These are phyloP conservation scores for Wallacemonas sp. DNA, from an alignment of 208 protist genomes.

Conservation along the genomic window DNA sequence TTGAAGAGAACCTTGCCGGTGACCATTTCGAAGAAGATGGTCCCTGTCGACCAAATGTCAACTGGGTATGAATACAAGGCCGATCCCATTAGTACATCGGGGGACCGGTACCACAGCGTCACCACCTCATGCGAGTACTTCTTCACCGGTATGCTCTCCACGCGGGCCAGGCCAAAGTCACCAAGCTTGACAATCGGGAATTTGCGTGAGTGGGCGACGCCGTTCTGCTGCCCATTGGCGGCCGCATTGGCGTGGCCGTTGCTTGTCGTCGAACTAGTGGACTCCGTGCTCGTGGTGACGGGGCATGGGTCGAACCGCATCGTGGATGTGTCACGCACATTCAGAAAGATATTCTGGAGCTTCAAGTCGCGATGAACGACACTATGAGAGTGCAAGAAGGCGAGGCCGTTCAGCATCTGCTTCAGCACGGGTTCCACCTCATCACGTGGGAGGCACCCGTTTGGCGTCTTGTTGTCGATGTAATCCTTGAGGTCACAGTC, in stretches of 20 bases:
- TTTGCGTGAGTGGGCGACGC: background rate
- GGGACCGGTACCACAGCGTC: constrained; percentile 95
- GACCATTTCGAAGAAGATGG: constrained; percentile 94
- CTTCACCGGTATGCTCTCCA: constrained; percentile 91
- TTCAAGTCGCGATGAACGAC: constrained; percentile 93
- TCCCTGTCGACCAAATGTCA: constrained; percentile 94
- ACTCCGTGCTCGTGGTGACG: background rate
- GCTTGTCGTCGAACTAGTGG: background rate
- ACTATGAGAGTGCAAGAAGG: constrained; percentile 71
- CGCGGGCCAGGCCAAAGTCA: constrained; percentile 88
- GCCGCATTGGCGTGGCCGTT: background rate
- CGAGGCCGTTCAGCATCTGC: constrained; percentile 76
- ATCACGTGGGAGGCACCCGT: constrained; percentile 38
- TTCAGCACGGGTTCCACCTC: constrained; percentile 71
- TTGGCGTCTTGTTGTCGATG: constrained; percentile 67
- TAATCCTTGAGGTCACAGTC: constrained; percentile 97
- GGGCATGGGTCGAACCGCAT: constrained; percentile 10
- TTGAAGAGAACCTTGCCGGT: constrained; percentile 84
- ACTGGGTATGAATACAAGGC: constrained; percentile 82
- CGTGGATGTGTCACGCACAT: constrained; percentile 31
- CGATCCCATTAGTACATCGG: constrained; percentile 91
- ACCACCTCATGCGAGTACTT: constrained; percentile 93
- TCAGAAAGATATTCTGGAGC: constrained; percentile 90
- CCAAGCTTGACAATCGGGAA: constrained; percentile 75
- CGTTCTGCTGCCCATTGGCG: background rate